Evolutionary conservation across 2,329 filamentous ascomycete genomes (phyloP).

Genomic region (Coniochaeta pulveracea): DNA sequence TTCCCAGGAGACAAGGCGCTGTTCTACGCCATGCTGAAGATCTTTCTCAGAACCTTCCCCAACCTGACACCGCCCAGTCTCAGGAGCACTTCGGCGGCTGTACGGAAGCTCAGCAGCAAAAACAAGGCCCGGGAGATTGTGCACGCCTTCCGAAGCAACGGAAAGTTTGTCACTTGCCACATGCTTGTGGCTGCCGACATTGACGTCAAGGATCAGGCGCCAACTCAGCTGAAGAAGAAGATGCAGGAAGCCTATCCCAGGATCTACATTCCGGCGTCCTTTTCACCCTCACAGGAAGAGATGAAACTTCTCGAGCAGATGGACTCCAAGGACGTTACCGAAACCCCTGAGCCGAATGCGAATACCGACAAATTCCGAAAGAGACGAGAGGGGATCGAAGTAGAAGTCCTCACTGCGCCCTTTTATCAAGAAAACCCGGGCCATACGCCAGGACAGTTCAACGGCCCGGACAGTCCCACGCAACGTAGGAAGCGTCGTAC

Average conservation of each 20-base stretch:
- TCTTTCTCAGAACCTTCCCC: slow-evolving; percentile 31
- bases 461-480: not conserved
- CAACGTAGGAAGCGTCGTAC: not conserved
- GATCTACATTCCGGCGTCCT: slow-evolving; percentile 27
- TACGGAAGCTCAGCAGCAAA: slow-evolving; percentile 25
- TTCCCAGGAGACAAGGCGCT: slow-evolving; percentile 39
- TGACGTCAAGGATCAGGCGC: slow-evolving; percentile 29
- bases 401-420: slow-evolving; percentile 38
- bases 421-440: slow-evolving; percentile 24
- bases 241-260: slow-evolving; percentile 35
- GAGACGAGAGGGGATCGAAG: slow-evolving; percentile 26
- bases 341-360: slow-evolving; percentile 9
- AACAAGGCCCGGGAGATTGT: slow-evolving; percentile 26
- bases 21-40: slow-evolving; percentile 32
- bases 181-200: slow-evolving; percentile 30
- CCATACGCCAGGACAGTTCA: not conserved
- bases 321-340: slow-evolving; percentile 9
- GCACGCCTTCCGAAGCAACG: slow-evolving; percentile 30
- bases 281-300: slow-evolving; percentile 23
- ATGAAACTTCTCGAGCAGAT: slow-evolving; percentile 17
- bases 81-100: slow-evolving; percentile 24
- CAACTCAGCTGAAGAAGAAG: slow-evolving; percentile 29
- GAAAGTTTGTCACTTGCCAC: slow-evolving; percentile 30
- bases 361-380: slow-evolving; percentile 15
- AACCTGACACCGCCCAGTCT: slow-evolving; percentile 27